A percentile compares a stretch with the other conserved stretches of the same genome.
These are phyloP conservation scores for Ganoderma meredithae DNA, from an alignment of 1,284 basidiomycete species.

Conservation along the genomic window DNA sequence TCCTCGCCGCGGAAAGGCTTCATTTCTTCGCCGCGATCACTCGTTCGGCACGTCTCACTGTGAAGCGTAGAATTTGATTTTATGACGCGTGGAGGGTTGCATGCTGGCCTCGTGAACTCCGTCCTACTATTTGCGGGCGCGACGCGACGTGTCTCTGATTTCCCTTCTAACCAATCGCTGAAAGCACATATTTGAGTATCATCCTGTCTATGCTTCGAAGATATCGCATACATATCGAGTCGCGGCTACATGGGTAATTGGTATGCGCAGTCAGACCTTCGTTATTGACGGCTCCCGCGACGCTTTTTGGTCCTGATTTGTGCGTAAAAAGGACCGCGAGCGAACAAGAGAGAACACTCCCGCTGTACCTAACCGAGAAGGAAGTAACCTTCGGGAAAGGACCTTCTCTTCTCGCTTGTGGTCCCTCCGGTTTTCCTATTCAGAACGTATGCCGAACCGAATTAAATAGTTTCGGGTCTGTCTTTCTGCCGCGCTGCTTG, in stretches of 20 bases:
- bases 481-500: conserved; percentile 19
- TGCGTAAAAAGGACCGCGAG: not conserved
- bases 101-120: not conserved
- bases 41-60: too few species aligned
- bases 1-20: too few species aligned
- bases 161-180: not conserved
- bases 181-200: not conserved
- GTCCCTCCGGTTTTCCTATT: not conserved
- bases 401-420: not conserved
- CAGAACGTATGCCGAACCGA: not conserved
- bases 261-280: too few species aligned
- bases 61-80: too few species aligned
- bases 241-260: too few species aligned
- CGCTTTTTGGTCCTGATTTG: not conserved
- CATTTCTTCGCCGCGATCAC: too few species aligned
- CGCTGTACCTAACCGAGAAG: too few species aligned
- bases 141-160: not conserved
- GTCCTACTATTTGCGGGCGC: not conserved
- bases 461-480: conserved; percentile 4
- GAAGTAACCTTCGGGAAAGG: not conserved
- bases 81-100: not conserved
- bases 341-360: not conserved
- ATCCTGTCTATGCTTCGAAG: too few species aligned
- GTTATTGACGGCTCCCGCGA: not conserved
- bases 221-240: too few species aligned